Evolutionary conservation across 345 rosid genomes (phyloP).

Genomic region (Salix viminalis): DNA sequence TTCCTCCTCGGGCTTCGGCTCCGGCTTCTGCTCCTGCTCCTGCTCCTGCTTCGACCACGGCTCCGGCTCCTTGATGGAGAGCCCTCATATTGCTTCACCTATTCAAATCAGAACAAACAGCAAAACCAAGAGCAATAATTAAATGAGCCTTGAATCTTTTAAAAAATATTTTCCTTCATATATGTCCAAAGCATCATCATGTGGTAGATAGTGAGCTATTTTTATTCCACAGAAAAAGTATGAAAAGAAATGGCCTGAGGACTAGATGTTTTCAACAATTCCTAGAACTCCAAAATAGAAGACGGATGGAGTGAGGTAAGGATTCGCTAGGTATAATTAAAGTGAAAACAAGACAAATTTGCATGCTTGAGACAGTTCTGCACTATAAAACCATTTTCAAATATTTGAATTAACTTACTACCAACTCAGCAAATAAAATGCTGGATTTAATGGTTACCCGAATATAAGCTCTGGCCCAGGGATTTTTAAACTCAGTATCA

Average conservation of each 20-base stretch:
- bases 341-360: neutral
- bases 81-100: neutral
- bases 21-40: neutral
- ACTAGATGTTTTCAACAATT: neutral
- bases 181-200: neutral
- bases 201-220: neutral
- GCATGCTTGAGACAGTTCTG: neutral
- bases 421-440: neutral
- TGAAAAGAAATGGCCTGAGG: neutral
- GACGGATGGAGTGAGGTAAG: neutral
- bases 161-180: neutral
- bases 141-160: neutral
- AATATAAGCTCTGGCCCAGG: slow-evolving; percentile 2
- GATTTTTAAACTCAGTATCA: slow-evolving; percentile 6
- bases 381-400: neutral
- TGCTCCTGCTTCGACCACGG: neutral
- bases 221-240: neutral
- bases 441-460: neutral
- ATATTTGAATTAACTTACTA: neutral
- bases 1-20: neutral
- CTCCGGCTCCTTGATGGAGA: neutral
- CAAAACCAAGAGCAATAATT: neutral
- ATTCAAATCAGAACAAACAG: neutral
- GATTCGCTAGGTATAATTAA: neutral
- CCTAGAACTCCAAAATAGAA: neutral